phyloP scores from a whole-genome alignment of 441 rosid species.

The Syzygium malaccense region DNA sequence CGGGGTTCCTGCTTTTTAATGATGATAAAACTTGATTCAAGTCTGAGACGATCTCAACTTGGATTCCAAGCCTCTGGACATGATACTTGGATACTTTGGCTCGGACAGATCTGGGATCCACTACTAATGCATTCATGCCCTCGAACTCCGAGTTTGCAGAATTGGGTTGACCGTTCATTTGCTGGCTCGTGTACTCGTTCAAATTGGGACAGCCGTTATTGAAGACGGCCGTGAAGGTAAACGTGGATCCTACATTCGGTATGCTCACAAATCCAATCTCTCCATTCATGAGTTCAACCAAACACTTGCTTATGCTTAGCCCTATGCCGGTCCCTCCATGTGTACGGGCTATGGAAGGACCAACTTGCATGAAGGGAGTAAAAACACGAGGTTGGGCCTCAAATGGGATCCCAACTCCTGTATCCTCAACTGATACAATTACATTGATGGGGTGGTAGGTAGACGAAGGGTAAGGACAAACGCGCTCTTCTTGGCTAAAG shows the following conservation, averaged over 20 bases:
- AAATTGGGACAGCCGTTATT: slow-evolving; percentile 33
- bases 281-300: slow-evolving; percentile 83
- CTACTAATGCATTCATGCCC: slow-evolving; percentile 68
- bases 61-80: slow-evolving; percentile 72
- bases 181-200: slow-evolving; percentile 36
- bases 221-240: slow-evolving; percentile 81
- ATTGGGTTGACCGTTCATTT: slow-evolving; percentile 32
- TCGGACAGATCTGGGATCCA: slow-evolving; percentile 60
- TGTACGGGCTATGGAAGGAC: slow-evolving; percentile 74
- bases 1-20: slow-evolving; percentile 20
- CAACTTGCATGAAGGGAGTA: slow-evolving; percentile 91
- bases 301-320: slow-evolving; percentile 87
- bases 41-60: slow-evolving; percentile 49
- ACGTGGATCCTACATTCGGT: slow-evolving; percentile 73
- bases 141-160: slow-evolving; percentile 34
- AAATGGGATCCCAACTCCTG: slow-evolving; percentile 82
- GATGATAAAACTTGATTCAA: slow-evolving; percentile 34
- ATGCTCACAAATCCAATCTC: slow-evolving; percentile 80
- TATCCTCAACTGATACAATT: slow-evolving; percentile 88
- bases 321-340: slow-evolving; percentile 98
- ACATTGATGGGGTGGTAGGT: slow-evolving; percentile 36
- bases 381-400: slow-evolving; percentile 85
- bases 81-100: slow-evolving; percentile 77
- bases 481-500: slow-evolving; percentile 38
- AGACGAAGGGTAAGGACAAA: slow-evolving; percentile 14